These are phyloP conservation scores for Saccharomyces hybrid DNA, from an alignment of 1,139 yeast genomes.

Conservation along the genomic window DNA sequence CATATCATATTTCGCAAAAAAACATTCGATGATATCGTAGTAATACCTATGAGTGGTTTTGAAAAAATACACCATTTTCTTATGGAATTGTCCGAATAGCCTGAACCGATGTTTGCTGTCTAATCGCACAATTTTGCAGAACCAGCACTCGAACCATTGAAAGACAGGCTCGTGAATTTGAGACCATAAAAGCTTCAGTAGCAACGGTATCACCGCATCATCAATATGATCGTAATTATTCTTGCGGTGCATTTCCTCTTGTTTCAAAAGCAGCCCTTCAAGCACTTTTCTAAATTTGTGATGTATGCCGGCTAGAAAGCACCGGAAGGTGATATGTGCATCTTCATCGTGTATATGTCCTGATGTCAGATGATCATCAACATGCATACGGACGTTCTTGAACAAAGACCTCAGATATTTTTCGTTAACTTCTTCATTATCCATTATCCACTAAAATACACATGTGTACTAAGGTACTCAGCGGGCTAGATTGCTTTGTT, in stretches of 20 bases:
- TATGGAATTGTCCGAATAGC: not conserved
- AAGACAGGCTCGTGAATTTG: conserved; percentile 58
- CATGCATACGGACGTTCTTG: not conserved
- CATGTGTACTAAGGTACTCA: not conserved
- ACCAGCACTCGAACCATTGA: conserved; percentile 39
- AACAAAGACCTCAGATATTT: not conserved
- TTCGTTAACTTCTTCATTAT: not conserved
- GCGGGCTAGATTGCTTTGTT: too few relatives aligned
- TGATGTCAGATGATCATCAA: not conserved
- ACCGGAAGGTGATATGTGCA: not conserved
- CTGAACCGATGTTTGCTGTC: not conserved
- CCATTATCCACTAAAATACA: not conserved
- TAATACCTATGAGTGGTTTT: conserved; percentile 25
- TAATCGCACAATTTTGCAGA: not conserved
- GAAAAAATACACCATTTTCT: not conserved
- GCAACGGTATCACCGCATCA: conserved; percentile 9
- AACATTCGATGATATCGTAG: conserved; percentile 5
- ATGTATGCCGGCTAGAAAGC: not conserved
- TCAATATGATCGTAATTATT: not conserved
- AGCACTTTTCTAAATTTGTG: not conserved
- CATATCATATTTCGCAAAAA: not conserved
- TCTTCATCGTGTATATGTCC: not conserved
- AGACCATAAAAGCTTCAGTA: conserved; percentile 48
- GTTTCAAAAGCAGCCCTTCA: not conserved
- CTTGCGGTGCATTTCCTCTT: not conserved